These are phyloP conservation scores for Podaxis carcinomalis DNA, from an alignment of 768 basidiomycete genomes.

Conservation along the genomic window DNA sequence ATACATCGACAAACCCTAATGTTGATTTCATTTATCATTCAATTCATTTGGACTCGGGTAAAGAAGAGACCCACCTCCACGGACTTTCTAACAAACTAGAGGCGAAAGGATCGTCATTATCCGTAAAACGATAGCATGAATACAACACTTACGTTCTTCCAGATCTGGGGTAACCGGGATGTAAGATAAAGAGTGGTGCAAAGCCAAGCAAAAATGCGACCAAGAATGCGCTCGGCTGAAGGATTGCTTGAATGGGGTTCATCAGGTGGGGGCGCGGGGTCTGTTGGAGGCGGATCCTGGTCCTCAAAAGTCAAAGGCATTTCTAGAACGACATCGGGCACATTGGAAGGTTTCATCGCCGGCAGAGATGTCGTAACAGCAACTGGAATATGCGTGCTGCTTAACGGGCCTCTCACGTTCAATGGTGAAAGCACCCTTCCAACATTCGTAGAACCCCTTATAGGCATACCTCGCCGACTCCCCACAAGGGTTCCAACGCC, in stretches of 20 bases:
- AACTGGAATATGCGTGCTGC: not conserved
- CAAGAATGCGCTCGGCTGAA: conserved; percentile 62
- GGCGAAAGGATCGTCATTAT: conserved; percentile 5
- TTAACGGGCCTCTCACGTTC: not conserved
- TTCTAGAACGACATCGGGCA: not conserved
- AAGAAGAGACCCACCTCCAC: conserved; percentile 54
- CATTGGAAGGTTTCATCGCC: not conserved
- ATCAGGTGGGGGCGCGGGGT: conserved; percentile 15
- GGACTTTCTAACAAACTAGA: conserved; percentile 81
- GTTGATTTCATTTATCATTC: conserved; percentile 3
- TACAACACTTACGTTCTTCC: conserved; percentile 86
- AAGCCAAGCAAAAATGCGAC: conserved; percentile 90
- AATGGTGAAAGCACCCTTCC: conserved; percentile 44
- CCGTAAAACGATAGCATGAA: not conserved
- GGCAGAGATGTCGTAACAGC: not conserved
- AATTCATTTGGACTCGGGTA: not conserved
- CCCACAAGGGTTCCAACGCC: conserved; percentile 52
- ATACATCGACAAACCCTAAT: conserved; percentile 86
- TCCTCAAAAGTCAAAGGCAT: conserved; percentile 1
- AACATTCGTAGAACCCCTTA: conserved; percentile 26
- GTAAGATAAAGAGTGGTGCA: conserved; percentile 94
- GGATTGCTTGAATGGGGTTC: conserved; percentile 22
- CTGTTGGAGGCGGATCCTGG: not conserved
- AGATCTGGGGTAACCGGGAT: conserved; percentile 93
- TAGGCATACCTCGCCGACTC: conserved; percentile 21